phyloP scores from a whole-genome alignment of 176 grass and related monocot genomes.

The Dactylis glomerata region DNA sequence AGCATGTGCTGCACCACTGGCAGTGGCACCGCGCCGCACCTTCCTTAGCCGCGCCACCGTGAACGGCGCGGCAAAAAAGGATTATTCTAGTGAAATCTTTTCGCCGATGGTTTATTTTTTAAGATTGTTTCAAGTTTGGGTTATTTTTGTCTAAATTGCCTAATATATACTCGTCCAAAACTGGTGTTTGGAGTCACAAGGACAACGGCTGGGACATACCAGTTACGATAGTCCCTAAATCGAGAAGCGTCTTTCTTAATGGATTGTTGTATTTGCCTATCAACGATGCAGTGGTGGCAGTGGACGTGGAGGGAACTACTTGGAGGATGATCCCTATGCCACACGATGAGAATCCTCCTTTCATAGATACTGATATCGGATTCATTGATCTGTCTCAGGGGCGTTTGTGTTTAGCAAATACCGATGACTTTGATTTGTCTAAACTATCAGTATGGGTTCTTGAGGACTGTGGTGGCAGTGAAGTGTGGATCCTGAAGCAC shows the following conservation, averaged over 20 bases:
- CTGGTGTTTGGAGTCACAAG: neutral
- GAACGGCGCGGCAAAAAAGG: too few species aligned
- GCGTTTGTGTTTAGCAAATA: neutral
- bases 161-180: neutral
- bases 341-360: neutral
- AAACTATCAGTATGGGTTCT: neutral
- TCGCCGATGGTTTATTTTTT: too few species aligned
- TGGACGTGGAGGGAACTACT: neutral
- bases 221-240: too few species aligned
- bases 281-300: neutral
- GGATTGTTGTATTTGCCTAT: neutral
- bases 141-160: too few species aligned
- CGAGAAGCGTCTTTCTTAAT: neutral
- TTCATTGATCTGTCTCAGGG: neutral
- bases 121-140: too few species aligned
- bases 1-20: too few species aligned
- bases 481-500: neutral
- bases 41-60: too few species aligned
- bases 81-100: too few species aligned
- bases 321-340: neutral
- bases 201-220: neutral
- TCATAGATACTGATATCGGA: neutral
- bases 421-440: neutral
- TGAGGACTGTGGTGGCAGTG: neutral
- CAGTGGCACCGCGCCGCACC: too few species aligned